phyloP scores from a whole-genome alignment of 2,329 filamentous ascomycete species.

The Rhinocladiella mackenziei region DNA sequence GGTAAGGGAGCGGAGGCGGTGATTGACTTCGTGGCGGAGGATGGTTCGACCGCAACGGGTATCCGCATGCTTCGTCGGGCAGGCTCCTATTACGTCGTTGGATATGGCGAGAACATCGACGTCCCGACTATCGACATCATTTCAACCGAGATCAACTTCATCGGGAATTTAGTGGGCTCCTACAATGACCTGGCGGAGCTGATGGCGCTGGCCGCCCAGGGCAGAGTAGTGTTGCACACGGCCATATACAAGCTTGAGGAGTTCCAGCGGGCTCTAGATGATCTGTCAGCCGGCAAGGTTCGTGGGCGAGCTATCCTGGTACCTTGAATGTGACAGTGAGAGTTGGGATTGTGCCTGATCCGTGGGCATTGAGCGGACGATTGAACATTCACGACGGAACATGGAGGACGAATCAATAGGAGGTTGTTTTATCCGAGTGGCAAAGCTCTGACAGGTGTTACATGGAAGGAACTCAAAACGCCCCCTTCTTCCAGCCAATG shows the following conservation, averaged over 20 bases:
- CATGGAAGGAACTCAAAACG: too few species aligned
- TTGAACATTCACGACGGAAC: too few species aligned
- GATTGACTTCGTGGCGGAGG: slow-evolving; percentile 23
- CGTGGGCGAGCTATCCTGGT: slow-evolving; percentile 17
- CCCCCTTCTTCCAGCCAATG: too few species aligned
- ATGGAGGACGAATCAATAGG: too few species aligned
- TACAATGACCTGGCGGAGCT: slow-evolving; percentile 21
- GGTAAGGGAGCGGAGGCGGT: slow-evolving; percentile 20
- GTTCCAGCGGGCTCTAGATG: slow-evolving; percentile 20
- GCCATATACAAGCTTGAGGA: slow-evolving; percentile 21
- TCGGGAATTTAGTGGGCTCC: slow-evolving; percentile 21
- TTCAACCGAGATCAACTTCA: slow-evolving; percentile 23
- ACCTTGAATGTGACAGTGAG: too few species aligned
- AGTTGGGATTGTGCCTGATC: too few species aligned
- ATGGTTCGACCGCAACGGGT: slow-evolving; percentile 17
- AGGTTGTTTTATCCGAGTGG: too few species aligned
- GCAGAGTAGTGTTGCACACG: slow-evolving; percentile 19
- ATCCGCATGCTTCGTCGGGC: slow-evolving; percentile 17
- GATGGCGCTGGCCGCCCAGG: slow-evolving; percentile 20
- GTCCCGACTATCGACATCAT: slow-evolving; percentile 22
- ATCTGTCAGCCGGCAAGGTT: slow-evolving; percentile 17
- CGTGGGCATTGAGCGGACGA: too few species aligned
- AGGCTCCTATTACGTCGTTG: slow-evolving; percentile 20
- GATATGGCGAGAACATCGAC: slow-evolving; percentile 19
- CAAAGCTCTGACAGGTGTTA: too few species aligned